Base-by-base conservation (phyloP, 805 yeast genomes). In the Pichia sporocuriosa region DNA sequence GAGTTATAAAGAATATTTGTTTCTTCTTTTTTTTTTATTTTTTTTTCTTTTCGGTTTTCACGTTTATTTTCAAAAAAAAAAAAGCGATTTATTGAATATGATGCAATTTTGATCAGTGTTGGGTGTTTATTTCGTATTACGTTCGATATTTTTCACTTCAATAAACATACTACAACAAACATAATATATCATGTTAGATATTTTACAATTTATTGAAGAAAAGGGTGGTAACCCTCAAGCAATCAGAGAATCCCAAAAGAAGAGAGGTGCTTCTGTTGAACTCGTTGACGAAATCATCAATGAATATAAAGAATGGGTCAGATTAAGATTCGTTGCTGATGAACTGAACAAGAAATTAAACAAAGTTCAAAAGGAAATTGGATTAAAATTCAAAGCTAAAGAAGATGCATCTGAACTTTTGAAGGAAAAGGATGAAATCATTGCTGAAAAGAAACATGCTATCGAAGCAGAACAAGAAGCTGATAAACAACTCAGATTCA, bases 201-300 rank as follows among this genome's bases (percentile, higher is more conserved):
- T 93, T 52, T 72, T 82, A 52, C 84, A 84, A 61, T 93, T 93
- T 63, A 81, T 93, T 54, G 95, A 81, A 54, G 98, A 93, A 61
- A 90, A 88, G 68, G 98, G 98, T 45, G 98, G 98, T 49, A 78
- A 89, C 64, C 96, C 98, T 32, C 90, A 89, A 53, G 70, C 70
- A 41, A 87, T 93, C 61, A 83, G 83, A 63, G 77, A 70, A 58
- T 89, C 97, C 29, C 98, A 93, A 67, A 79, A 70, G 64, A 95
- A 94, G 48, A 87, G 98, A 72, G 95, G 95, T 48, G 97, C 77
- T 54, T 70, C 93, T 27, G 97, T 89, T 40, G 98, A 93, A 66
- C 59, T 93, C 40, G 97, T 93, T 39, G 98, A 93, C 63, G 96
- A 90, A 68, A 89, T 93, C 62, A 86, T 93, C 61, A 73, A 69